A percentile compares a stretch with the other conserved stretches of the same genome.
phyloP scores from a whole-genome alignment of 495 filamentous ascomycete species.

The Neurospora sp. region DNA sequence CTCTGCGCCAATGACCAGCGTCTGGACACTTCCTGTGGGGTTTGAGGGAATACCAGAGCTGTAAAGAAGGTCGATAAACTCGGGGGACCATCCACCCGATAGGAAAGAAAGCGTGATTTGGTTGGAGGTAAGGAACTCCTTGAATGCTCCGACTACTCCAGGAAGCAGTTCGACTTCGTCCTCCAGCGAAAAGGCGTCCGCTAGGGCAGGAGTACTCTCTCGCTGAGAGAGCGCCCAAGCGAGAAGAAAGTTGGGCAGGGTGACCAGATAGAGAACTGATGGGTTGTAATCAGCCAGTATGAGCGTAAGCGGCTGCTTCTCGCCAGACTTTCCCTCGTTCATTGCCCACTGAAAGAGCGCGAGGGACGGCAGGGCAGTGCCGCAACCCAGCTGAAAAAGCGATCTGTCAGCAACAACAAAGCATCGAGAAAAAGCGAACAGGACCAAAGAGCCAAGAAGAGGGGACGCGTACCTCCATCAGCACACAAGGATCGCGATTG shows the following conservation, averaged over 20 bases:
- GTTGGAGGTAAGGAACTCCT: slow-evolving; percentile 40
- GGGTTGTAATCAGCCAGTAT: slow-evolving; percentile 86
- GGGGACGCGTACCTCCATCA: slow-evolving; percentile 60
- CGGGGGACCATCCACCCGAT: slow-evolving; percentile 72
- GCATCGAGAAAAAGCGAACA: neutral
- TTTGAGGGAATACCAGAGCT: slow-evolving; percentile 11
- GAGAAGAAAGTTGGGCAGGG: slow-evolving; percentile 78
- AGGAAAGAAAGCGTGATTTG: slow-evolving; percentile 61
- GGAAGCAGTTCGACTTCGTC: slow-evolving; percentile 68
- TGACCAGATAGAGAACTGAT: slow-evolving; percentile 74
- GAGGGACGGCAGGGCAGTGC: slow-evolving; percentile 77
- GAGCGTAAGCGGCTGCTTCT: slow-evolving; percentile 42
- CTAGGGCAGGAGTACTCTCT: slow-evolving; percentile 17
- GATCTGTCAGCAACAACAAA: slow-evolving; percentile 11
- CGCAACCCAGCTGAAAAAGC: slow-evolving; percentile 65
- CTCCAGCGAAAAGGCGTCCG: slow-evolving; percentile 37
- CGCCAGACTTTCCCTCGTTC: slow-evolving; percentile 12
- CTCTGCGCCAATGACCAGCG: slow-evolving; percentile 74
- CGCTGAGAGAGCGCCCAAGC: slow-evolving; percentile 55
- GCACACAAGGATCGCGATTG: slow-evolving; percentile 30
- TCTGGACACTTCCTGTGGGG: slow-evolving; percentile 12
- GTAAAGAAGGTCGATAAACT: slow-evolving; percentile 51
- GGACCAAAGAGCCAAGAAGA: neutral
- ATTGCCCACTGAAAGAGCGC: slow-evolving; percentile 66
- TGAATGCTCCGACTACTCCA: slow-evolving; percentile 52